Percentiles rank a stretch among this genome's conserved stretches.
phyloP scores from a whole-genome alignment of 768 basidiomycete species.

The Russula olivacea region DNA sequence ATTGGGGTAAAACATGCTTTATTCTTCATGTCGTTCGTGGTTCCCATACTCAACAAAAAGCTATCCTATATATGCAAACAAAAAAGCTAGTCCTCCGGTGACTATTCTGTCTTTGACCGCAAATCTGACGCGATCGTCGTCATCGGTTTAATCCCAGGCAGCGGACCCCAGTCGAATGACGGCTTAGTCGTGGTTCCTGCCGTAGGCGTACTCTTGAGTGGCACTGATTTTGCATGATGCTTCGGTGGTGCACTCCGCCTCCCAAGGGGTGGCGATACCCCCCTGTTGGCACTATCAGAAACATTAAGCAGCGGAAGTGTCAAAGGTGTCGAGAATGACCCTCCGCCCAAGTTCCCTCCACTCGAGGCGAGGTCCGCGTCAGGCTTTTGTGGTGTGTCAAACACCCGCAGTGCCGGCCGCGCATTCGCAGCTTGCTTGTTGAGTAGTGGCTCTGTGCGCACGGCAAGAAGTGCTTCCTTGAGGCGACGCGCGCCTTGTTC shows the following conservation, averaged over 20 bases:
- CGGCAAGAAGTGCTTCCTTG: constrained; percentile 58
- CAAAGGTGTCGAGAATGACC: constrained; percentile 7
- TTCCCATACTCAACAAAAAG: neutral
- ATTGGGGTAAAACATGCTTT: constrained; percentile 11
- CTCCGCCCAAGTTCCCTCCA: neutral
- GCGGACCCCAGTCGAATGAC: constrained; percentile 56
- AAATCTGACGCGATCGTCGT: constrained; percentile 21
- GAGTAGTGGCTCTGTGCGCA: constrained; percentile 58
- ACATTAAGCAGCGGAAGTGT: constrained; percentile 6
- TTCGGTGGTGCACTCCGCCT: constrained; percentile 25
- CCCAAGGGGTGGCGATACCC: constrained; percentile 15
- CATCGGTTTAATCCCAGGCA: constrained; percentile 36
- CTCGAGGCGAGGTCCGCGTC: constrained; percentile 1
- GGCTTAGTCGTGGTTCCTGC: constrained; percentile 16
- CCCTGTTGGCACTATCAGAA: neutral
- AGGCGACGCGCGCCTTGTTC: constrained; percentile 68
- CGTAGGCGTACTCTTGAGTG: constrained; percentile 29
- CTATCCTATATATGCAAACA: neutral
- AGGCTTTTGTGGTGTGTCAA: constrained; percentile 19
- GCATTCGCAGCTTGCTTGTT: constrained; percentile 46
- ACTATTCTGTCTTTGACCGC: constrained; percentile 15
- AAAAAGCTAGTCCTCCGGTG: neutral
- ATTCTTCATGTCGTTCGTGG: neutral
- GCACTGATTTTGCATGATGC: constrained; percentile 35
- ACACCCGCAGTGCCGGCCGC: constrained; percentile 30